A percentile compares a stretch with the other conserved stretches of the same genome.
These are phyloP conservation scores for Corymbia citriodora DNA, from an alignment of 441 rosid genomes.

Conservation along the genomic window DNA sequence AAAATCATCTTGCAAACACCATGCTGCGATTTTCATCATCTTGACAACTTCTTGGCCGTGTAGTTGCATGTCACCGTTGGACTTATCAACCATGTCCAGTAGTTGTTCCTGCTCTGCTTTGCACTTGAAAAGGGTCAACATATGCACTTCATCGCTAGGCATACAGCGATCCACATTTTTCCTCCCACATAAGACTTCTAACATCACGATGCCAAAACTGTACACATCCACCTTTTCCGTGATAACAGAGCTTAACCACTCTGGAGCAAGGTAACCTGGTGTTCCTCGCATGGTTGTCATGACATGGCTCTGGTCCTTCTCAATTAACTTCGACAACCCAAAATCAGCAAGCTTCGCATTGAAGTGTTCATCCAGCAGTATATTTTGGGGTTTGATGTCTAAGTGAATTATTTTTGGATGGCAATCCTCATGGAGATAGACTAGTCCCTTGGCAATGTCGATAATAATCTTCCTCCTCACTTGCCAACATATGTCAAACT, in stretches of 20 bases:
- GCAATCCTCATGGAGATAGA: conserved; percentile 22
- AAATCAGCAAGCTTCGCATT: conserved; percentile 26
- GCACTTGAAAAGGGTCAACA: no score
- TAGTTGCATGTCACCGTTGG: no score
- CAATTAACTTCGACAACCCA: conserved; percentile 21
- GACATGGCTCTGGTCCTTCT: conserved; percentile 16
- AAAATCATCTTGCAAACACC: no score
- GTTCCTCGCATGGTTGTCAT: conserved; percentile 25
- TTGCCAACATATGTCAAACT: conserved; percentile 9
- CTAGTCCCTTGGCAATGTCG: conserved; percentile 14
- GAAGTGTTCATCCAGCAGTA: conserved; percentile 20
- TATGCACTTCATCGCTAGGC: no score
- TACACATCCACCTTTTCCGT: background rate
- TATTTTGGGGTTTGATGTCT: conserved; percentile 19
- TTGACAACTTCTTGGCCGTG: no score
- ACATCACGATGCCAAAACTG: background rate
- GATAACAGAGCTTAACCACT: background rate
- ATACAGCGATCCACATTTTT: no score
- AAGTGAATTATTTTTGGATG: conserved; percentile 9
- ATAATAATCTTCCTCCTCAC: conserved; percentile 16
- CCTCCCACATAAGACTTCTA: no score
- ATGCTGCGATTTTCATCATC: no score
- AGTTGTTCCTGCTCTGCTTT: no score
- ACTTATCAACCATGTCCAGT: no score
- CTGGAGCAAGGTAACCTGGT: conserved; percentile 4